Percentiles rank a stretch among this genome's conserved stretches.
phyloP scores from a whole-genome alignment of 805 yeast species.

The Candida tibetensis region DNA sequence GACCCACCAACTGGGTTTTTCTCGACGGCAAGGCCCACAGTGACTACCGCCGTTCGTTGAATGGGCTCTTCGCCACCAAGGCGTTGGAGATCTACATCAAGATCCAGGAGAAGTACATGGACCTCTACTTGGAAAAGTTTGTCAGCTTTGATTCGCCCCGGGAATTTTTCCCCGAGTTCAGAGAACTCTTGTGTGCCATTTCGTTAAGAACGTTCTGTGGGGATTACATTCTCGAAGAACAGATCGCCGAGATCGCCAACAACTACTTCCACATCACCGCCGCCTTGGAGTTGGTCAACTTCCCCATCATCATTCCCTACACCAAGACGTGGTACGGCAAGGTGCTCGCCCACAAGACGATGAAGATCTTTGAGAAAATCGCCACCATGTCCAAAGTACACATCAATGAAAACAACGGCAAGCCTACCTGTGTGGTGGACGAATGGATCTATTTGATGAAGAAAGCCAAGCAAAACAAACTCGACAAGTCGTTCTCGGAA shows the following conservation, averaged over 20 bases:
- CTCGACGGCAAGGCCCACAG: slow-evolving; percentile 93
- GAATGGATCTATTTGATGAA: slow-evolving; percentile 90
- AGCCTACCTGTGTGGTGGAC: slow-evolving; percentile 88
- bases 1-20: slow-evolving; percentile 98
- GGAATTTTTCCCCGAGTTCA: slow-evolving; percentile 86
- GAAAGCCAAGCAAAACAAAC: slow-evolving; percentile 56
- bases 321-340: slow-evolving; percentile 98
- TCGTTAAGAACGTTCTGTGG: slow-evolving; percentile 95
- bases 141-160: slow-evolving; percentile 61
- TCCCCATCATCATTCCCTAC: slow-evolving; percentile 93
- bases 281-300: slow-evolving; percentile 94
- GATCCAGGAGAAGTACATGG: slow-evolving; percentile 79
- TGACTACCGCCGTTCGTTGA: slow-evolving; percentile 87
- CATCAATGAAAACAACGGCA: slow-evolving; percentile 67
- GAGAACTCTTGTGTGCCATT: slow-evolving; percentile 94
- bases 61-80: slow-evolving; percentile 80
- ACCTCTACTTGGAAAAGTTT: slow-evolving; percentile 70
- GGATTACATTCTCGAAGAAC: slow-evolving; percentile 87
- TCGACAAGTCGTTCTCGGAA: slow-evolving; percentile 46
- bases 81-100: slow-evolving; percentile 87
- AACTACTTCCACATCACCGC: slow-evolving; percentile 91
- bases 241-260: slow-evolving; percentile 84
- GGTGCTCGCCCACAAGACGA: slow-evolving; percentile 87
- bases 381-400: slow-evolving; percentile 83
- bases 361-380: slow-evolving; percentile 86